phyloP scores from a whole-genome alignment of 2,329 filamentous ascomycete species.

The Aspergillus japonicus region DNA sequence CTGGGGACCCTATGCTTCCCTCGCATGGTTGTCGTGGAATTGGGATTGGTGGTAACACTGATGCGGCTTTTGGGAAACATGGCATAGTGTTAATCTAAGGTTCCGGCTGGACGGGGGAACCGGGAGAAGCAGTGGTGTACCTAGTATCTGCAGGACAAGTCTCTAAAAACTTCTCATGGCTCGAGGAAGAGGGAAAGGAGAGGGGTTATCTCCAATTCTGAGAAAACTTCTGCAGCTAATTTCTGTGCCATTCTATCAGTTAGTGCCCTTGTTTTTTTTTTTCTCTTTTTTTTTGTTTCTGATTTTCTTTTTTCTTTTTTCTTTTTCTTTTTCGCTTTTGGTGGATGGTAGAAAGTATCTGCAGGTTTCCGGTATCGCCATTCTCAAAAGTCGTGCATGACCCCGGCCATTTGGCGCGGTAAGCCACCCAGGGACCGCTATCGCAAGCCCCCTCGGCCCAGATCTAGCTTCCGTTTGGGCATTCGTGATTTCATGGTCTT shows the following conservation, averaged over 20 bases:
- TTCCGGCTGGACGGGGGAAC: conserved; percentile 25
- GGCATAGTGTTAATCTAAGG: conserved; percentile 17
- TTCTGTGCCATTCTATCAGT: conserved; percentile 4
- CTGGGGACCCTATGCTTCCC: not conserved
- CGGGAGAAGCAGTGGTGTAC: conserved; percentile 16
- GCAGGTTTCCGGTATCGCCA: conserved; percentile 26
- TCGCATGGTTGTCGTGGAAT: conserved; percentile 9
- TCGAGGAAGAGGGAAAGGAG: conserved; percentile 7
- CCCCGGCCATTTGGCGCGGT: conserved; percentile 18
- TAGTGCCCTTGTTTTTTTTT: conserved; percentile 1
- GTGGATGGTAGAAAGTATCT: conserved; percentile 14
- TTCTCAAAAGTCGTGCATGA: not conserved
- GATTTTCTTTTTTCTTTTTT: too few relatives aligned
- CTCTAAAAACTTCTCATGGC: conserved; percentile 13
- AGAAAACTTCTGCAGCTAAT: conserved; percentile 14
- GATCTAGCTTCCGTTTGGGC: conserved; percentile 26
- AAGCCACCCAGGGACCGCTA: conserved; percentile 12
- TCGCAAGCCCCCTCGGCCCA: conserved; percentile 28
- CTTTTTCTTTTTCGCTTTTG: too few relatives aligned
- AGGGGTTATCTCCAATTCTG: conserved; percentile 1
- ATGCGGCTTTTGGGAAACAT: conserved; percentile 15
- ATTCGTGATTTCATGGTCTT: conserved; percentile 30
- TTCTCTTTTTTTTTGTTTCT: conserved; percentile 9
- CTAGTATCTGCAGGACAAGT: conserved; percentile 21
- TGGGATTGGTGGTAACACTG: conserved; percentile 4